Conservation (phyloP, 495 filamentous ascomycete genomes). For the Mytilinidion resinicola region DNA sequence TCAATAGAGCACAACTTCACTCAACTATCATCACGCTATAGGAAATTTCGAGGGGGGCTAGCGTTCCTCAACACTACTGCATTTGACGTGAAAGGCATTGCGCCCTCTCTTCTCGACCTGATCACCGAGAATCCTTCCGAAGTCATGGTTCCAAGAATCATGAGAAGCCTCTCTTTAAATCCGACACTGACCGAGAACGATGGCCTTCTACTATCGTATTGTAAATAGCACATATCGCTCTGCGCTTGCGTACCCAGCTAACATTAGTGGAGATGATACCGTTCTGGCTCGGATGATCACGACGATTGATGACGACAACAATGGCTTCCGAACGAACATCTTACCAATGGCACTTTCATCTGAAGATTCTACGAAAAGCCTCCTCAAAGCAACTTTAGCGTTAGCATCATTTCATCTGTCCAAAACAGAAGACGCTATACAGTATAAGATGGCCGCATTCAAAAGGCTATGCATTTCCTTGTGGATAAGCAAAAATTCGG, state of each 20-base stretch:
- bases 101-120: slow-evolving; percentile 6
- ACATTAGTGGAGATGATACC: slow-evolving; percentile 2
- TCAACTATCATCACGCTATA: too few species aligned
- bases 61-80: slow-evolving; percentile 12
- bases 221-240: not conserved
- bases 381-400: slow-evolving; percentile 12
- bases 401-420: slow-evolving; percentile 14
- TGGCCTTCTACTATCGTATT: slow-evolving; percentile 9
- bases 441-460: slow-evolving; percentile 12
- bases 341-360: slow-evolving; percentile 20
- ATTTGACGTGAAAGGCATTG: slow-evolving; percentile 3
- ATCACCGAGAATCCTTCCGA: not conserved
- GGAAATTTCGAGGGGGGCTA: too few species aligned
- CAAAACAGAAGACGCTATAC: slow-evolving; percentile 6
- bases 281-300: slow-evolving; percentile 20
- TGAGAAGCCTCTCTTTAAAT: not conserved
- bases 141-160: not conserved
- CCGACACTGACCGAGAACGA: not conserved
- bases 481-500: not conserved
- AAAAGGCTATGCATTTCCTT: slow-evolving; percentile 7
- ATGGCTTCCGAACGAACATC: slow-evolving; percentile 16
- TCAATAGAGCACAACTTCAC: slow-evolving; percentile 1
- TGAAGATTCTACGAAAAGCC: slow-evolving; percentile 2
- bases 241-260: not conserved
- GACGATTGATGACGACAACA: slow-evolving; percentile 14